phyloP scores from a whole-genome alignment of 1,139 yeast species.

The Chernovozyma aurita region DNA sequence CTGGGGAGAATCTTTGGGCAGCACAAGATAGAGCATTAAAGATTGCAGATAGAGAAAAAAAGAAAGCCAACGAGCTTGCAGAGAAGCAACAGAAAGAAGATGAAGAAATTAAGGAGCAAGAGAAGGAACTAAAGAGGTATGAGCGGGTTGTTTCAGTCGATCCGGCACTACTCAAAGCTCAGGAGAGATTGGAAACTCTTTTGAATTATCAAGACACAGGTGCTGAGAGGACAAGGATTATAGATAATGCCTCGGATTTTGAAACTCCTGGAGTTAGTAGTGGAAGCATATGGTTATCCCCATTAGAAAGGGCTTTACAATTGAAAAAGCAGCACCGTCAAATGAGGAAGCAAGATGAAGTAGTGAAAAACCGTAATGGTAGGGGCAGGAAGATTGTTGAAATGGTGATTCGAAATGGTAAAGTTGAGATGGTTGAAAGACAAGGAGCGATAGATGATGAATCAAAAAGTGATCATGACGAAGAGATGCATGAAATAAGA shows the following conservation, averaged over 20 bases:
- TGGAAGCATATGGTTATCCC: slow-evolving; percentile 76
- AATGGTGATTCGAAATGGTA: slow-evolving; percentile 79
- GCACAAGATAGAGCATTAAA: slow-evolving; percentile 65
- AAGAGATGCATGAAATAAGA: slow-evolving; percentile 18
- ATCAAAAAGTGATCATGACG: slow-evolving; percentile 8
- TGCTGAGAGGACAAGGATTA: slow-evolving; percentile 84
- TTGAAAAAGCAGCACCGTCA: slow-evolving; percentile 80
- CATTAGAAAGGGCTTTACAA: slow-evolving; percentile 79
- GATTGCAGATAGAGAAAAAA: slow-evolving; percentile 38
- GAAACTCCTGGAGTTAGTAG: slow-evolving; percentile 51
- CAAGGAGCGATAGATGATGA: background rate
- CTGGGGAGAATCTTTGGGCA: slow-evolving; percentile 62
- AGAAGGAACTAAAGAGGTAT: slow-evolving; percentile 34
- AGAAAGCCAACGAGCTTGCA: slow-evolving; percentile 15
- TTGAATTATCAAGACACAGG: slow-evolving; percentile 81
- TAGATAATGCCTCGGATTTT: slow-evolving; percentile 91
- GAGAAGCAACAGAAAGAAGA: slow-evolving; percentile 21
- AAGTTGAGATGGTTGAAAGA: slow-evolving; percentile 55
- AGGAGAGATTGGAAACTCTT: slow-evolving; percentile 65
- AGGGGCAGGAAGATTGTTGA: slow-evolving; percentile 72
- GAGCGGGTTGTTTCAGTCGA: slow-evolving; percentile 33
- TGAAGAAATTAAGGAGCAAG: slow-evolving; percentile 34
- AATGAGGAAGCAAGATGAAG: slow-evolving; percentile 56
- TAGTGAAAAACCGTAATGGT: slow-evolving; percentile 58
- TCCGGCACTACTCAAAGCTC: slow-evolving; percentile 62